Evolutionary conservation across 2,329 filamentous ascomycete species (phyloP), one percentile per base, ranked within the genome.

Genomic region (Madurella mycetomatis): DNA sequence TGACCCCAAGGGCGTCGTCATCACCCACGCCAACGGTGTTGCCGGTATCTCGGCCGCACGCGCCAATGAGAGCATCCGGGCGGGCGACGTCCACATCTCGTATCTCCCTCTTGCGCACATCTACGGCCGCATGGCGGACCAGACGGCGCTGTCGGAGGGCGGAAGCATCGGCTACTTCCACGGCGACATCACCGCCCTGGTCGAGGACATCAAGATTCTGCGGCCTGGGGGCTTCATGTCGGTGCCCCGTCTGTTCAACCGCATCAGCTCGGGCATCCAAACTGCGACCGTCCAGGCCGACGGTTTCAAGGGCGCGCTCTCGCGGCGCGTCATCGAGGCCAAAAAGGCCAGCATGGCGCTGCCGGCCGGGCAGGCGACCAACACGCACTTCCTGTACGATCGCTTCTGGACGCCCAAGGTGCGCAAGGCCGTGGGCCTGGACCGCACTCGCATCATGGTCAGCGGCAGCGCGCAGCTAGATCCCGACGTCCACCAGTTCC

Each of bases 21-120:
- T 97, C 62, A 92, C 87, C 2, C 94, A 99, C 67, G 76, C 76
- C 54, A 91, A 88, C 68, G 89, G 90, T 11, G 82, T 96, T 8
- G 83, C 91, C 12, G 90, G 85, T 40, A 79, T 87, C 42, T 77
- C 84, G 12, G 74, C 79, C 16, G 81, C 80, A 47, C 77, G 88
- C 55, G 71, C 82, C 39, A 76, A 82, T 54, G 75, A 74, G 12
- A 74, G 76, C 12, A 76, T 82, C 53, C 61, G 64, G 2, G 65
- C 74, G 47, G 71, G 71, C 57, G 88, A 94, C 62, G 74, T 85
- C 2, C 77, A 86, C 62, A 82, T 90, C 54, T 97, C 92, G 1
- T 99, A 97, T 72, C 81, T 99, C 49, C 94, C 94, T 0, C 76
- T 96, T 40, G 94, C 94, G 9, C 94, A 99, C 69, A 97, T 99